Evolutionary conservation across 148 eudicot species (phyloP).

Genomic region (Rhododendron vialii): DNA sequence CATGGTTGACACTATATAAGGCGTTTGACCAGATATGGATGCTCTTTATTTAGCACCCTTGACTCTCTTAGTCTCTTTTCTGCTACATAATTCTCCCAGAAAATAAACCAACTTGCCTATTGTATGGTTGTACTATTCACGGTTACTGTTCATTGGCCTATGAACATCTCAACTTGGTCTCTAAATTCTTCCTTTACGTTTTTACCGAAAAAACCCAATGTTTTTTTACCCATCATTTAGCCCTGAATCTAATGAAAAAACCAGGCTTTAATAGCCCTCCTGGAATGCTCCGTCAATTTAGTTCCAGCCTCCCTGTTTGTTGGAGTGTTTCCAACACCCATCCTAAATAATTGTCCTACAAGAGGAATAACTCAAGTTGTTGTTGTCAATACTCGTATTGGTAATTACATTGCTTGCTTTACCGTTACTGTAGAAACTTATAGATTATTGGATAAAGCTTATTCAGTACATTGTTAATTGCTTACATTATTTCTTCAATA

Average conservation of each 20-base stretch:
- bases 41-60: neutral
- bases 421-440: neutral
- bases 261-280: neutral
- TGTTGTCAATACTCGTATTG: neutral
- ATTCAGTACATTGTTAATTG: neutral
- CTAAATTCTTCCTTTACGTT: neutral
- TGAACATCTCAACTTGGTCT: neutral
- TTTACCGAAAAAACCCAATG: neutral
- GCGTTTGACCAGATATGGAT: neutral
- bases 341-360: neutral
- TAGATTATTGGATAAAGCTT: neutral
- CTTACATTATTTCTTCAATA: neutral
- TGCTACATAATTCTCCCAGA: neutral
- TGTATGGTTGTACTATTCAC: neutral
- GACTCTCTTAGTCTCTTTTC: neutral
- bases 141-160: neutral
- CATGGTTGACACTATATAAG: neutral
- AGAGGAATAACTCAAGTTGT: neutral
- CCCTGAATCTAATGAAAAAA: neutral
- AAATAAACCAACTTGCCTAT: neutral
- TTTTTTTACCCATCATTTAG: neutral
- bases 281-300: neutral
- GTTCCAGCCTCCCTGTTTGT: neutral
- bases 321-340: neutral
- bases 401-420: neutral